Evolutionary conservation across 1,139 yeast genomes (phyloP).

Genomic region (Meyerozyma carpophila): DNA sequence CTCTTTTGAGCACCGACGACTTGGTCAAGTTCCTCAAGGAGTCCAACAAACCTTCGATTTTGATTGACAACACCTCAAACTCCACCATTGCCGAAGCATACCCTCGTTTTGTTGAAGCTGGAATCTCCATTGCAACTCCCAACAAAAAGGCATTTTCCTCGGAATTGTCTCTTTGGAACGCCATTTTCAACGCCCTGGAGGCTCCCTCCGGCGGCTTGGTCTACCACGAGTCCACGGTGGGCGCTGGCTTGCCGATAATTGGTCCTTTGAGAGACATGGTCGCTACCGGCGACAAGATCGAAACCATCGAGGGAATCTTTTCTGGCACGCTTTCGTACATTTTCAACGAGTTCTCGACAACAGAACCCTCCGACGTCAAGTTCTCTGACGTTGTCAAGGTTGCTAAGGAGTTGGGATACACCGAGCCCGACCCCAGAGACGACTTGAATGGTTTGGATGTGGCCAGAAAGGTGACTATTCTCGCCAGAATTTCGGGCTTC

Average conservation of each 20-base stretch:
- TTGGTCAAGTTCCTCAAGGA: slow-evolving; percentile 58
- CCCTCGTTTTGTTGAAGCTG: slow-evolving; percentile 65
- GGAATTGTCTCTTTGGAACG: slow-evolving; percentile 67
- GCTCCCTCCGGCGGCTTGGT: slow-evolving; percentile 67
- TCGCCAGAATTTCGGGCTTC: slow-evolving; percentile 88
- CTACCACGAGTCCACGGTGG: slow-evolving; percentile 98
- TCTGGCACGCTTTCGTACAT: slow-evolving; percentile 96
- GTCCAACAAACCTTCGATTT: slow-evolving; percentile 69
- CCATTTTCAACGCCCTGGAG: slow-evolving; percentile 53
- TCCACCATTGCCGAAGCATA: slow-evolving; percentile 70
- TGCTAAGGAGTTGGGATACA: slow-evolving; percentile 90
- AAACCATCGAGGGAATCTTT: slow-evolving; percentile 90
- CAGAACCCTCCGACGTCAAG: slow-evolving; percentile 51
- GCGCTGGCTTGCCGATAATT: slow-evolving; percentile 95
- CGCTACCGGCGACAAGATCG: slow-evolving; percentile 86
- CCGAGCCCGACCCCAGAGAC: slow-evolving; percentile 99
- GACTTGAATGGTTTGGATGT: slow-evolving; percentile 97
- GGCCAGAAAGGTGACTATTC: slow-evolving; percentile 94
- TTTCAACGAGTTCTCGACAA: slow-evolving; percentile 84
- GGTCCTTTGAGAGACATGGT: slow-evolving; percentile 84
- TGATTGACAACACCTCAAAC: slow-evolving; percentile 92
- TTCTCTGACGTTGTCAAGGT: slow-evolving; percentile 85
- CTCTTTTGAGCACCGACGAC: slow-evolving; percentile 52
- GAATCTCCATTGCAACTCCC: slow-evolving; percentile 94
- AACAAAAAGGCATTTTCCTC: slow-evolving; percentile 97